Base-by-base conservation (phyloP, 1,284 basidiomycete genomes). In the Stygiomarasmius scandens region DNA sequence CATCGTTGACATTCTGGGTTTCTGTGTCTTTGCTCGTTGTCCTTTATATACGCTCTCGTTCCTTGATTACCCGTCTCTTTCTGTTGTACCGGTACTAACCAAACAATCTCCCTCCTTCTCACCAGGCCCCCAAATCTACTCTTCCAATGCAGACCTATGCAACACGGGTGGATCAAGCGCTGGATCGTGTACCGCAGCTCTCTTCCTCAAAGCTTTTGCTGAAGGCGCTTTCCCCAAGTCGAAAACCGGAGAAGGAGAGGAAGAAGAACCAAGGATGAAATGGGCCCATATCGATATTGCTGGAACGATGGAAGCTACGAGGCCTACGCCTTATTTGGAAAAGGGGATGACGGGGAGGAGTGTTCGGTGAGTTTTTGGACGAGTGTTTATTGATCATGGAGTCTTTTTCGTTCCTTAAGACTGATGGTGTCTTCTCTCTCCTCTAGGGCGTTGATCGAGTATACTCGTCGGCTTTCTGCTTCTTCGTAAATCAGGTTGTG, bases 201-300 rank as follows among this genome's bases (percentile, higher is more conserved):
- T 95, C 44, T 96, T 96, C 85, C 78, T 96, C 59, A 92, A 93
- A 71, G 77, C 84, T 0, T 92, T 92, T 63, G 88, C 89, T 1
- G 79, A 87, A n/a, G 89, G 93, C 12, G 86, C 91, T 55, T 32
- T 32, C 29, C 6, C 12, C 12, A 32, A 5, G 6, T 32, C 29
- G 29, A 12, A 85, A 88, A 54, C 79, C 78, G 8, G 71, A 80
- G 53, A 75, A 77, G 10, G 69, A 74, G 10, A 69, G 89, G 62
- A 80, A 52, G 79, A 78, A 9, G 71, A 79, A 52, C 75, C 77
- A 3, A 45, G 44, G 19, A 57, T 57, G 55, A 57, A 57, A 25
- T 93, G 90, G 89, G 92, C 91, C 2, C 92, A 94, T 70, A 73
- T 93, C 36, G 94, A 95, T 68, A 95, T 95, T 60, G 93, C 91